phyloP scores from a whole-genome alignment of 2,329 filamentous ascomycete species.

The Chaetomium globosum region DNA sequence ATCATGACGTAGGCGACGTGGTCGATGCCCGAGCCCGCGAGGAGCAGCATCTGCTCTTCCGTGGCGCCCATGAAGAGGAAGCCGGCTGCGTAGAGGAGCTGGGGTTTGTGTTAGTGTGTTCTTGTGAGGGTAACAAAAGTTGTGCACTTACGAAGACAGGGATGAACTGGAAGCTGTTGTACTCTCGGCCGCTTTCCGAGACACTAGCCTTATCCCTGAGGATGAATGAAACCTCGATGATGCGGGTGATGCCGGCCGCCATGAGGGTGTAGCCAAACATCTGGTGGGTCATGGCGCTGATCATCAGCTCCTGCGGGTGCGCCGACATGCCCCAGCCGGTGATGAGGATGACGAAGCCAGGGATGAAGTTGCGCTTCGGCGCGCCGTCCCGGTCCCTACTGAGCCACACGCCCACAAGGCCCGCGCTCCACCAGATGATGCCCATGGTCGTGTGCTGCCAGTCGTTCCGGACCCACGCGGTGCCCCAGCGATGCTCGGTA shows the following conservation, averaged over 20 bases:
- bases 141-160: constrained; percentile 57
- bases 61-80: constrained; percentile 98
- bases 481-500: constrained; percentile 94
- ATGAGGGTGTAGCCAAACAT: constrained; percentile 96
- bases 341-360: constrained; percentile 84
- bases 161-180: constrained; percentile 63
- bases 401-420: constrained; percentile 88
- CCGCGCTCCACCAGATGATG: constrained; percentile 97
- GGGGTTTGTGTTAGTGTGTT: constrained; percentile 3
- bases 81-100: constrained; percentile 84
- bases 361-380: constrained; percentile 90
- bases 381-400: constrained; percentile 79
- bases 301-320: constrained; percentile 79
- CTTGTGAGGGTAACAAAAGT: neutral
- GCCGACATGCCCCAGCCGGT: constrained; percentile 96
- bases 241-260: constrained; percentile 78
- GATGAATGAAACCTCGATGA: constrained; percentile 90
- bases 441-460: constrained; percentile 99
- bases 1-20: constrained; percentile 93
- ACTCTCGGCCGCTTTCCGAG: constrained; percentile 67
- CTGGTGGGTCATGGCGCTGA: constrained; percentile 84
- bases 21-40: constrained; percentile 74
- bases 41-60: constrained; percentile 88
- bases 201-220: constrained; percentile 70
- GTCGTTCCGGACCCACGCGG: constrained; percentile 86